These are phyloP conservation scores for Circinella minor DNA, from an alignment of 371 early-diverging fungal species.

Conservation along the genomic window DNA sequence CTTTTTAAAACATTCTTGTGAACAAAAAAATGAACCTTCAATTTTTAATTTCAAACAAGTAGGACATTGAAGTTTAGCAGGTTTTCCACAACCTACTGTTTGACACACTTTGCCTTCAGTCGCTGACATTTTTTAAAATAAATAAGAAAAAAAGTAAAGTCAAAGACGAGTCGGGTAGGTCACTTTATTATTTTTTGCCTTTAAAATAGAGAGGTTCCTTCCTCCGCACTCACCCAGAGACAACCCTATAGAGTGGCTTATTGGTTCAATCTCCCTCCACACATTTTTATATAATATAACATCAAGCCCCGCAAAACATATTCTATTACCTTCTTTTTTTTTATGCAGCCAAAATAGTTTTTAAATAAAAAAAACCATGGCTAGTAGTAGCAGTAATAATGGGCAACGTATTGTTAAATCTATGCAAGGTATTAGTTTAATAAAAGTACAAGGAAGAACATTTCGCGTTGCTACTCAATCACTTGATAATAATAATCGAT, in stretches of 20 bases:
- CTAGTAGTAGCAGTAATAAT: slow-evolving; percentile 9
- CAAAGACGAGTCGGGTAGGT: not conserved
- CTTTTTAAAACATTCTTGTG: slow-evolving; percentile 53
- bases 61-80: slow-evolving; percentile 88
- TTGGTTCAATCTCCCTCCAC: not conserved
- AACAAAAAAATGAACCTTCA: slow-evolving; percentile 81
- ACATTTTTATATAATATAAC: too few relatives aligned
- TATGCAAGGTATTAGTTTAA: slow-evolving; percentile 34
- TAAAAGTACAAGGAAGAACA: slow-evolving; percentile 30
- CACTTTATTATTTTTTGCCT: too few relatives aligned
- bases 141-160: not conserved
- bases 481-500: not conserved
- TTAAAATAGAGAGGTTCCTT: too few relatives aligned
- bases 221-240: too few relatives aligned
- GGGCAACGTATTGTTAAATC: slow-evolving; percentile 14
- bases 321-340: not conserved
- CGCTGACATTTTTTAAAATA: slow-evolving; percentile 4
- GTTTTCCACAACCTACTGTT: slow-evolving; percentile 70
- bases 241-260: not conserved
- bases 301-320: not conserved
- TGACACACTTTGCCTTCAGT: slow-evolving; percentile 52
- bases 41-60: slow-evolving; percentile 85
- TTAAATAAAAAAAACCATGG: slow-evolving; percentile 1
- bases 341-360: not conserved
- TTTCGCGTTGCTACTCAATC: slow-evolving; percentile 31